Conservation (phyloP, 495 filamentous ascomycete genomes). For the Glarea lozoyensis region DNA sequence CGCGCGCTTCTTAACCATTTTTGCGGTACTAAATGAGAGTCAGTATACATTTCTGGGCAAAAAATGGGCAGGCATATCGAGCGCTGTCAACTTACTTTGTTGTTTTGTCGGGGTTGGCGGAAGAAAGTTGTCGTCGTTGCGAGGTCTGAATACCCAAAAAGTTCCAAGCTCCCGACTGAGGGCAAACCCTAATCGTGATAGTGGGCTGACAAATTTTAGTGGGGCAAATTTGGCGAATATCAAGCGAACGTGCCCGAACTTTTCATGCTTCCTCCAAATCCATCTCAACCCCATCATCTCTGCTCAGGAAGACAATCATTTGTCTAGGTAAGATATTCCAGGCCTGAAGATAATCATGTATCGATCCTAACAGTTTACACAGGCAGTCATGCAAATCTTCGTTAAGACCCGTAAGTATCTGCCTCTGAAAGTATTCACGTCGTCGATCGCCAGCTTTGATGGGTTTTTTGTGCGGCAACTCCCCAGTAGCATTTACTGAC, state of each 20-base stretch:
- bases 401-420: conserved; percentile 67
- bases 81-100: no score
- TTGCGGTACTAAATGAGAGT: conserved; percentile 46
- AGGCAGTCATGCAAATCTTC: conserved; percentile 98
- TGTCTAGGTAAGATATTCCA: conserved; percentile 45
- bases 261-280: conserved; percentile 2
- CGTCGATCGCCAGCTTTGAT: neutral
- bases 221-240: neutral
- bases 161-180: no score
- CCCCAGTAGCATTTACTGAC: neutral
- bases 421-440: neutral
- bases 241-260: neutral
- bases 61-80: no score
- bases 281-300: conserved; percentile 25
- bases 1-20: conserved; percentile 99
- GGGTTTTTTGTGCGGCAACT: no score
- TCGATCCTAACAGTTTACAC: no score
- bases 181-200: no score
- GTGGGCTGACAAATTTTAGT: no score
- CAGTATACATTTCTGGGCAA: no score
- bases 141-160: no score
- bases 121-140: no score
- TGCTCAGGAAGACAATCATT: conserved; percentile 47
- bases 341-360: conserved; percentile 21
- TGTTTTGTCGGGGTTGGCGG: no score